phyloP scores from a whole-genome alignment of 2,329 filamentous ascomycete genomes.

The Cadophora sp. region DNA sequence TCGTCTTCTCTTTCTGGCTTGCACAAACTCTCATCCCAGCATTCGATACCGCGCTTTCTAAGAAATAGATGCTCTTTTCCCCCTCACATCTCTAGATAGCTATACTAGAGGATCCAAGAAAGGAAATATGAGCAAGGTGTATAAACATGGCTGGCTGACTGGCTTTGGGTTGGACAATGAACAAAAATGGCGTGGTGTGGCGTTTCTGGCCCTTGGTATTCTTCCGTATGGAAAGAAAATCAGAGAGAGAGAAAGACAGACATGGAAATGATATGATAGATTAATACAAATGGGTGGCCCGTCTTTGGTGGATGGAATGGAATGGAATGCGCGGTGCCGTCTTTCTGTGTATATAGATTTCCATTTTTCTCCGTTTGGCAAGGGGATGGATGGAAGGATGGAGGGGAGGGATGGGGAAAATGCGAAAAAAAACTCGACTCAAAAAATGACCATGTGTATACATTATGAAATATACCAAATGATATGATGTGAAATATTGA shows the following conservation, averaged over 20 bases:
- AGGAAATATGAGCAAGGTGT: constrained; percentile 16
- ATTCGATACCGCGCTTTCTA: constrained; percentile 67
- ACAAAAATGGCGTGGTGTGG: constrained; percentile 28
- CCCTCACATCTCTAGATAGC: neutral
- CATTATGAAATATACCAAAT: neutral
- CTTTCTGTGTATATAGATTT: constrained; percentile 34
- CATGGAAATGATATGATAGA: neutral
- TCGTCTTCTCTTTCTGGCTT: constrained; percentile 99
- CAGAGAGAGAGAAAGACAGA: neutral
- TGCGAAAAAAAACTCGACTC: constrained; percentile 33
- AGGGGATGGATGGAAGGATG: neutral
- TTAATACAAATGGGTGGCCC: constrained; percentile 8
- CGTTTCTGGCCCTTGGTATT: constrained; percentile 13
- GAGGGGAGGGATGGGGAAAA: neutral
- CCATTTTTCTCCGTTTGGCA: neutral
- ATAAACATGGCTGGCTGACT: constrained; percentile 13
- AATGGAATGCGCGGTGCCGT: neutral
- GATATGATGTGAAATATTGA: too few species aligned
- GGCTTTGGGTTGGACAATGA: constrained; percentile 21
- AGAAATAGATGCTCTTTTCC: constrained; percentile 35
- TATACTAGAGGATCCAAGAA: neutral
- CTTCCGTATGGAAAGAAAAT: too few species aligned
- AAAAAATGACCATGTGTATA: neutral
- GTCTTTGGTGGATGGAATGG: neutral
- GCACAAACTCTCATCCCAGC: constrained; percentile 97